phyloP scores from a whole-genome alignment of 306 rosid genomes.

The Pyrus bretschneideri region DNA sequence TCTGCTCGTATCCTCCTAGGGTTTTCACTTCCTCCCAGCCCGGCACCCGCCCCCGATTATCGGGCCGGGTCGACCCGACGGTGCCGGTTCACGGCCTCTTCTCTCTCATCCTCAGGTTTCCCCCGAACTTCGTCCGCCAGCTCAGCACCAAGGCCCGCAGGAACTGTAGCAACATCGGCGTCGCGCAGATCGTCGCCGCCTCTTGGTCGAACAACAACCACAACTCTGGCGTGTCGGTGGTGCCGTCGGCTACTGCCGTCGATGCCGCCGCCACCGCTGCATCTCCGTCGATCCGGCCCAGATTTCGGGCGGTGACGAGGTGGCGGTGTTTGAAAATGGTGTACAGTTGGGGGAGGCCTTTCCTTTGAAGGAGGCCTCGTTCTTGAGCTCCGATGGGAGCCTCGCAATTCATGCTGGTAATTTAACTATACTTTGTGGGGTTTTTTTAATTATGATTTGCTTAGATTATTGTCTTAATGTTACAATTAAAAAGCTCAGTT shows the following conservation, averaged over 20 bases:
- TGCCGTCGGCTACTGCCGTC: conserved; percentile 42
- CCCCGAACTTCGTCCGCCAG: conserved; percentile 90
- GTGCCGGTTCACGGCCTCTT: conserved; percentile 27
- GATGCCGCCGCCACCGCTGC: conserved; percentile 45
- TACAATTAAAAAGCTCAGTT: background rate
- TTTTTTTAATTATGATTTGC: background rate
- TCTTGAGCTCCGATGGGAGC: conserved; percentile 70
- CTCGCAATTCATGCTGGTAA: conserved; percentile 76
- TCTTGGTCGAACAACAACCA: conserved; percentile 80
- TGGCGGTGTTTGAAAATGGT: conserved; percentile 43
- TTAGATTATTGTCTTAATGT: background rate
- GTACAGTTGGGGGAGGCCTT: conserved; percentile 33
- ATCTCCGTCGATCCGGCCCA: conserved; percentile 30
- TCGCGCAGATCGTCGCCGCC: conserved; percentile 97
- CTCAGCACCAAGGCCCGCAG: conserved; percentile 89
- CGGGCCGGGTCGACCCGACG: conserved; percentile 8
- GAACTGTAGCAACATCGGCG: conserved; percentile 97
- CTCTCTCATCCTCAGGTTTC: conserved; percentile 56
- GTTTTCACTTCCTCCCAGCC: conserved; percentile 33
- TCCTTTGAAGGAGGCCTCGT: conserved; percentile 46
- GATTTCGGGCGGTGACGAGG: conserved; percentile 35
- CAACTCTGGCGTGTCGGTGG: conserved; percentile 27
- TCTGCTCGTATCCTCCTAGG: conserved; percentile 32
- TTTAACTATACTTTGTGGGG: background rate
- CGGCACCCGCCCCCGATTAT: conserved; percentile 12